Conservation (phyloP, 2,329 filamentous ascomycete genomes). For the Ophiostoma tasmaniense region DNA sequence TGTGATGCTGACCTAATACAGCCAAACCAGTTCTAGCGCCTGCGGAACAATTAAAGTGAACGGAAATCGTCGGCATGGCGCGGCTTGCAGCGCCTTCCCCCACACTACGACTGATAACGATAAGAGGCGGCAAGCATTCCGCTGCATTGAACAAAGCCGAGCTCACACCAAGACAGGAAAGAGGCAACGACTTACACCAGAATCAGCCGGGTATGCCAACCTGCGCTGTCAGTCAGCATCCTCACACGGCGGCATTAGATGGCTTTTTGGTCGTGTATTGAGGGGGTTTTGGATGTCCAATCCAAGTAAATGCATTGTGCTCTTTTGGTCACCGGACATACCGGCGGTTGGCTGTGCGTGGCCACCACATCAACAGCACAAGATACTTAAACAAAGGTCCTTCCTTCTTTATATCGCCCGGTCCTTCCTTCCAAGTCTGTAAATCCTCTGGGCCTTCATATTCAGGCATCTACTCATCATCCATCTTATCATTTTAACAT, state of each 20-base stretch:
- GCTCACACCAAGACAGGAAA: not conserved
- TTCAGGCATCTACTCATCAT: not conserved
- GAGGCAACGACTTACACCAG: not conserved
- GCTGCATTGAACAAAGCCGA: conserved; percentile 19
- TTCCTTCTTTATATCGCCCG: not conserved
- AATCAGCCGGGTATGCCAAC: not conserved
- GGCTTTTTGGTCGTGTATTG: not conserved
- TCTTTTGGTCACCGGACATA: not conserved
- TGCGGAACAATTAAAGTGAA: conserved; percentile 14
- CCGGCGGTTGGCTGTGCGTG: not conserved
- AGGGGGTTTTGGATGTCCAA: not conserved
- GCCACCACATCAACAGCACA: not conserved
- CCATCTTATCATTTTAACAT: not conserved
- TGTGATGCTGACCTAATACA: not conserved
- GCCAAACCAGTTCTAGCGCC: not conserved
- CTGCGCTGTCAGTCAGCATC: not conserved
- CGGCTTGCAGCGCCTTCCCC: conserved; percentile 14
- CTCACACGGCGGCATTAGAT: not conserved
- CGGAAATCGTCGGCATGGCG: conserved; percentile 27
- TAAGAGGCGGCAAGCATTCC: conserved; percentile 15
- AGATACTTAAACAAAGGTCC: not conserved
- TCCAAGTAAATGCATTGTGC: not conserved
- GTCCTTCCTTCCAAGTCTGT: not conserved
- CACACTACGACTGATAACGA: conserved; percentile 15
- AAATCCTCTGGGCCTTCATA: too few relatives aligned